Percentiles rank a stretch among this genome's conserved stretches.
phyloP scores from a whole-genome alignment of 306 rosid species.

The Quercus robur region DNA sequence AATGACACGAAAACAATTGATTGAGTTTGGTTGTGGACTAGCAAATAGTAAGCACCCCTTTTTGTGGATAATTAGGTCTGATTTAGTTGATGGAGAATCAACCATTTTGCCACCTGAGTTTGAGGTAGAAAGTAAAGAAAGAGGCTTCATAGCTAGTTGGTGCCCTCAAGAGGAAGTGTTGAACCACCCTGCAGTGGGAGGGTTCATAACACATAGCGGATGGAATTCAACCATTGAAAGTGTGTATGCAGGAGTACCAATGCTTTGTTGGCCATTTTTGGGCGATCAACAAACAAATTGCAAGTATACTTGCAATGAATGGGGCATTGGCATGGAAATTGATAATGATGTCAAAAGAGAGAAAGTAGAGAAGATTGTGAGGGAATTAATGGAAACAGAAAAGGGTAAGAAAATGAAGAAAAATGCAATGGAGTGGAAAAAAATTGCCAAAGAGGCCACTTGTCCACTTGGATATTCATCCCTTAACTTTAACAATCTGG shows the following conservation, averaged over 20 bases:
- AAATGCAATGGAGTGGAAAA: not conserved
- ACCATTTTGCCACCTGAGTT: not conserved
- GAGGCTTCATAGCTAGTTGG: conserved; percentile 17
- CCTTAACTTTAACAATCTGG: not conserved
- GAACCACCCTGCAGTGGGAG: conserved; percentile 5
- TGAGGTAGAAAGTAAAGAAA: not conserved
- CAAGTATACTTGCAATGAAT: not conserved
- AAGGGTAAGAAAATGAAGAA: not conserved
- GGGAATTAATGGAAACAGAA: not conserved
- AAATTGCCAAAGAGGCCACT: not conserved
- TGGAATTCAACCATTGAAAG: conserved; percentile 19
- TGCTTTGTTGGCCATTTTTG: not conserved
- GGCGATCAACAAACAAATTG: not conserved
- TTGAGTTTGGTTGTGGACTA: conserved; percentile 14
- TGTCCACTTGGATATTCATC: not conserved
- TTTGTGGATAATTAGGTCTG: conserved; percentile 15
- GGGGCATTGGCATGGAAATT: not conserved
- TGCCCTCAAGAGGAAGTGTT: conserved; percentile 16
- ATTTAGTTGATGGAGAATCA: not conserved
- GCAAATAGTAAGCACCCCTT: conserved; percentile 9
- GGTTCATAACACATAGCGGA: conserved; percentile 7
- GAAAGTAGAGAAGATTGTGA: not conserved
- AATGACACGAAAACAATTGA: not conserved
- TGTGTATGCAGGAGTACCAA: not conserved
- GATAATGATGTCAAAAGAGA: not conserved